A percentile compares a stretch with the other conserved stretches of the same genome.
Conservation (phyloP, 1,284 basidiomycete species). For the Blastosporella zonata region DNA sequence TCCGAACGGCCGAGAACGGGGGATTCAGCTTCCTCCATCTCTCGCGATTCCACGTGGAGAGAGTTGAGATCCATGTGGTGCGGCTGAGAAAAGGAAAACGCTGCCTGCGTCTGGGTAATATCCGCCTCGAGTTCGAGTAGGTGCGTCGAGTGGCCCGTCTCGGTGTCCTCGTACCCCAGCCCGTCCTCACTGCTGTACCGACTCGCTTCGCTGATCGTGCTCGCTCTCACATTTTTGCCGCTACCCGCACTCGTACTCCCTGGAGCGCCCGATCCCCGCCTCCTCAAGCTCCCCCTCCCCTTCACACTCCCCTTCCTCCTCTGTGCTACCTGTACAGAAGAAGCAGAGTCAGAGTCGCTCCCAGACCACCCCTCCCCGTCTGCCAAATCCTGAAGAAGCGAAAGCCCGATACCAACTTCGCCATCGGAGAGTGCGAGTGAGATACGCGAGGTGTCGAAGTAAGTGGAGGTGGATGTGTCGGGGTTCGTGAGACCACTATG, state of each 20-base stretch:
- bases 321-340: neutral
- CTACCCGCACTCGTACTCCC: neutral
- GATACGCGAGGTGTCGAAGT: slow-evolving; percentile 17
- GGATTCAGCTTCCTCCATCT: neutral
- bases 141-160: slow-evolving; percentile 13
- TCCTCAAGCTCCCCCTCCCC: neutral
- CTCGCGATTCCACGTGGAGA: neutral
- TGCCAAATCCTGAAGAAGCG: slow-evolving; percentile 54
- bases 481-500: neutral
- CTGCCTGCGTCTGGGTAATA: slow-evolving; percentile 13
- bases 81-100: slow-evolving; percentile 1
- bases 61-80: neutral
- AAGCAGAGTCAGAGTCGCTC: slow-evolving; percentile 15
- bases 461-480: slow-evolving; percentile 14
- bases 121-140: slow-evolving; percentile 10
- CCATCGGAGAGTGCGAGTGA: slow-evolving; percentile 42
- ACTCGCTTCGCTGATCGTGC: slow-evolving; percentile 12
- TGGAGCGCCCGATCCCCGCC: neutral
- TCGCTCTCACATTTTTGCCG: neutral
- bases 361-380: slow-evolving; percentile 29
- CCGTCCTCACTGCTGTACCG: slow-evolving; percentile 15
- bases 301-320: neutral
- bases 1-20: slow-evolving; percentile 1
- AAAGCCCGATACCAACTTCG: slow-evolving; percentile 64
- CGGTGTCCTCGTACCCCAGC: slow-evolving; percentile 20